Conservation (phyloP, 2,329 filamentous ascomycete genomes). For the Ophiostoma sp. region DNA sequence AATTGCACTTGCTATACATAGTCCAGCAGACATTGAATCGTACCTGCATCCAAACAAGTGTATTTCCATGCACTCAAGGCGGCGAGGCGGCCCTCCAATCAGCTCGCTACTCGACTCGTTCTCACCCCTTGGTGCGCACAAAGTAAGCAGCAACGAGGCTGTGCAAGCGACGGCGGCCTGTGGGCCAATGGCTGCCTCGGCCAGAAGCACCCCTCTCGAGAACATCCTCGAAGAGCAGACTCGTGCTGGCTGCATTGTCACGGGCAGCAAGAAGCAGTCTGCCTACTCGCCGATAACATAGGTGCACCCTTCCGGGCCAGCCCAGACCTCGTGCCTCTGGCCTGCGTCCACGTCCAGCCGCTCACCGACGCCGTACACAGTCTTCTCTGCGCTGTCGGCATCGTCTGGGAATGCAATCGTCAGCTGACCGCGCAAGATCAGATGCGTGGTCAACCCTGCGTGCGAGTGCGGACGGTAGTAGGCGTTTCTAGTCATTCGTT, state of each 20-base stretch:
- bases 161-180: background rate
- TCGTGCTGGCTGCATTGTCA: too few species aligned
- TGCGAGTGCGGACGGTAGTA: slow-evolving; percentile 66
- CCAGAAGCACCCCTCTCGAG: too few species aligned
- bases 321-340: slow-evolving; percentile 63
- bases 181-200: too few species aligned
- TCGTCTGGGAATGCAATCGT: slow-evolving; percentile 64
- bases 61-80: too few species aligned
- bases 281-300: slow-evolving; percentile 56
- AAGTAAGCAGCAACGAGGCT: background rate
- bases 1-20: too few species aligned
- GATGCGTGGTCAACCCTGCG: slow-evolving; percentile 59
- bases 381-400: slow-evolving; percentile 37
- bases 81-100: background rate
- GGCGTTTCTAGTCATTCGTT: slow-evolving; percentile 47
- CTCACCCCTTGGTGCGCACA: background rate
- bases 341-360: slow-evolving; percentile 62
- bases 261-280: background rate
- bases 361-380: slow-evolving; percentile 54
- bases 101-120: background rate
- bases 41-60: too few species aligned
- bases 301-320: slow-evolving; percentile 60
- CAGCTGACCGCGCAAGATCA: slow-evolving; percentile 59
- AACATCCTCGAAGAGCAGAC: too few species aligned
- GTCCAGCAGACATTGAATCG: too few species aligned